Evolutionary conservation across 2,329 filamentous ascomycete genomes (phyloP), one percentile per base, ranked within the genome.

Genomic region (Karstenula rhodostoma): DNA sequence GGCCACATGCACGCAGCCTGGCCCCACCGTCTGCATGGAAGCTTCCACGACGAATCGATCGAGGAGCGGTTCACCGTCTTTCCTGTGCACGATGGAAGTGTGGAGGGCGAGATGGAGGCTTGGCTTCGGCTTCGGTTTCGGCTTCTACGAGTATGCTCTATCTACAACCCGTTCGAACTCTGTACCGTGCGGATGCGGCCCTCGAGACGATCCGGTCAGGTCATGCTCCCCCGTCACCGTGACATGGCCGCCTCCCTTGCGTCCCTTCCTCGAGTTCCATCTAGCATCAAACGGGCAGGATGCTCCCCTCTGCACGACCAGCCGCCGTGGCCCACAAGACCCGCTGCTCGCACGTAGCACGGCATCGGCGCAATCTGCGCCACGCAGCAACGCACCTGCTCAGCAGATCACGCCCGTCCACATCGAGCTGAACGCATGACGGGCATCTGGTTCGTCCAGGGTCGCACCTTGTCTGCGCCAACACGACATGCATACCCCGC

Each of bases 1-100:
- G 37, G 51, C 8, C 35, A 40, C 37, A 42, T 42, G 42, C 57
- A 59, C 52, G 32, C 23, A 37, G 48, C 7, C 17, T 15, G 19
- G 47, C 27, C 25, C 47, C 9, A n/a, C 43, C 19, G 25, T 49
- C 40, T 57, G 44, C 49, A 56, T 43, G 50, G 55, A 56, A 61
- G 57, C 40, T 56, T 62, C 57, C 60, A 60, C 37, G 52, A 37
- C 32, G 29, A 35, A 15, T 19, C 27, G 15, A 22, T 35, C 29
- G n/a, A 46, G 44, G 25, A n/a, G 32, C 22, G 17, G 42, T 56
- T 61, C 60, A 62, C 60, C 60, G 57, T 59, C 57, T 62, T 64
- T 55, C 37, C 55, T 53, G 46, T 46, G 51, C 35, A 5, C 37
- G 12, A 8, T 33, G 25, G 7, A 44, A 55, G 23, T 8, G 22